A percentile compares a stretch with the other conserved stretches of the same genome.
Conservation (phyloP, 2,329 filamentous ascomycete genomes). For the Xylogone sp. region DNA sequence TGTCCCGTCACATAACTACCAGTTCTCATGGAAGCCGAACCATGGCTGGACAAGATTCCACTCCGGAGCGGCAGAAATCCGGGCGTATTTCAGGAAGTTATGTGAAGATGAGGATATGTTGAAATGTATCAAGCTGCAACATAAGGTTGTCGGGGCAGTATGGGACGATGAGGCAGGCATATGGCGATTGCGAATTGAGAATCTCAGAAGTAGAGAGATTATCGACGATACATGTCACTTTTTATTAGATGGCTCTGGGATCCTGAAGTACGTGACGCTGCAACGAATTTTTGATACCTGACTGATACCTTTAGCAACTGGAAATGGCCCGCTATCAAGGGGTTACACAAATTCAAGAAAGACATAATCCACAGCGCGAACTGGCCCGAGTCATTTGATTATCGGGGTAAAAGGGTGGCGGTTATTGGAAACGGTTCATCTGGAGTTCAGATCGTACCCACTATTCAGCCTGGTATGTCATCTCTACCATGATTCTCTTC, state of each 20-base stretch:
- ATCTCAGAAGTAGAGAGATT: constrained; percentile 14
- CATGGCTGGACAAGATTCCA: constrained; percentile 27
- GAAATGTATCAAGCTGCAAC: constrained; percentile 39
- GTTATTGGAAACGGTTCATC: constrained; percentile 34
- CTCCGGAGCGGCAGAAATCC: constrained; percentile 33
- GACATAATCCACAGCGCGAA: constrained; percentile 39
- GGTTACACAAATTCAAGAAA: constrained; percentile 42
- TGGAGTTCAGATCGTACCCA: constrained; percentile 31
- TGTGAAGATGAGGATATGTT: constrained; percentile 29
- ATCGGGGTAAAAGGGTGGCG: constrained; percentile 30
- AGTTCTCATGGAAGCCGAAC: constrained; percentile 13
- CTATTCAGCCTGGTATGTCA: constrained; percentile 33
- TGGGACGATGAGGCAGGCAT: constrained; percentile 40
- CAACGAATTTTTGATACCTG: too few species aligned
- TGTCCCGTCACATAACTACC: constrained; percentile 16
- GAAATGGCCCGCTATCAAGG: constrained; percentile 40
- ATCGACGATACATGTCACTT: constrained; percentile 38
- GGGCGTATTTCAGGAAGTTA: constrained; percentile 29
- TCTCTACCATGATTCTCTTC: too few species aligned
- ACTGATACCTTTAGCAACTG: constrained; percentile 30
- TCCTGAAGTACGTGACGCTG: too few species aligned
- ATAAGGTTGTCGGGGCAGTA: constrained; percentile 35
- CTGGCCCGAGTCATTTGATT: constrained; percentile 30
- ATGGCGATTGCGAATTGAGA: constrained; percentile 35
- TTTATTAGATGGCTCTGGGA: constrained; percentile 40